phyloP scores from a whole-genome alignment of 2,329 filamentous ascomycete species.

The Colletotrichum sp. region DNA sequence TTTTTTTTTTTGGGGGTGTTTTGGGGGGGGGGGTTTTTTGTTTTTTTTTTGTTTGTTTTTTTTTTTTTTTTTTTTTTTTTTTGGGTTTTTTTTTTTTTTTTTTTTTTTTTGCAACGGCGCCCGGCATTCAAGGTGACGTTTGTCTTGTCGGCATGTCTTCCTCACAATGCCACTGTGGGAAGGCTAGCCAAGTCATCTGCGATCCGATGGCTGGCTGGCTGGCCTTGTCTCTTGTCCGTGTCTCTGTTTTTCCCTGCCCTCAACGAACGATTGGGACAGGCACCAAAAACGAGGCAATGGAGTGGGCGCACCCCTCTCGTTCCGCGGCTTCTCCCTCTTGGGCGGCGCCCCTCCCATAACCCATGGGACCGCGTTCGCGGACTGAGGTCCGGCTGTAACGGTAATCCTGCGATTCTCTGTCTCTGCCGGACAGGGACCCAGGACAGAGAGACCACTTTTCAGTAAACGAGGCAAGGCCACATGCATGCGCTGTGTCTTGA shows the following conservation, averaged over 20 bases:
- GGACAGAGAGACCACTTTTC: neutral
- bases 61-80: neutral
- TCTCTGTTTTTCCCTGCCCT: neutral
- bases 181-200: neutral
- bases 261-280: neutral
- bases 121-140: neutral
- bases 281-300: neutral
- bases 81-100: neutral
- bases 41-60: too few species aligned
- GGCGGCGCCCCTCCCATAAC: neutral
- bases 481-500: neutral
- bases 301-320: neutral
- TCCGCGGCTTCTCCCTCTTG: neutral
- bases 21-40: too few species aligned
- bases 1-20: too few species aligned
- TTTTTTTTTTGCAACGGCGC: neutral
- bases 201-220: neutral
- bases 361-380: neutral
- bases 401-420: neutral
- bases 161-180: neutral
- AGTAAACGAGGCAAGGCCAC: neutral
- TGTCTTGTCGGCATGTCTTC: neutral
- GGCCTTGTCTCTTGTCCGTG: neutral
- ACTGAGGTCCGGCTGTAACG: neutral
- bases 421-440: neutral